phyloP scores from a whole-genome alignment of 768 basidiomycete species.

The Tubosaeta brunneosetosa region DNA sequence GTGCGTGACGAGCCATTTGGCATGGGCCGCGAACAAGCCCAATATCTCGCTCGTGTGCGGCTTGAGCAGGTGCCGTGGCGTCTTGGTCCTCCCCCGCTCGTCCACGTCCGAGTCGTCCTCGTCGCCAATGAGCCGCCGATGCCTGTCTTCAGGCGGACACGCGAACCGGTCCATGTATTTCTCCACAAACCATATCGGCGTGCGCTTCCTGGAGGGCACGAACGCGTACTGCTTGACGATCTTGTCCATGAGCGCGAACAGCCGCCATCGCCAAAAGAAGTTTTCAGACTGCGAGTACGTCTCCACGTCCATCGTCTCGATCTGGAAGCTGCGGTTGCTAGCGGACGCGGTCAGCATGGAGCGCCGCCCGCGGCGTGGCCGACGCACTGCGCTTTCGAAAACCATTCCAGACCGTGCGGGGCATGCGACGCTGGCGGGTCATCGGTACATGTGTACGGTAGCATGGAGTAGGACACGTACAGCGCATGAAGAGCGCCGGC shows the following conservation, averaged over 20 bases:
- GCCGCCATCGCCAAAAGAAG: slow-evolving; percentile 50
- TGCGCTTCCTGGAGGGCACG: slow-evolving; percentile 35
- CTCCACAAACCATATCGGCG: slow-evolving; percentile 47
- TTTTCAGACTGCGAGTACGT: slow-evolving; percentile 41
- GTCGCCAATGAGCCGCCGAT: slow-evolving; percentile 35
- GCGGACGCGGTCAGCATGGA: slow-evolving; percentile 4
- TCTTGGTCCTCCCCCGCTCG: slow-evolving; percentile 24
- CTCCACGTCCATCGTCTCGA: slow-evolving; percentile 43
- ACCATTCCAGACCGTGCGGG: slow-evolving; percentile 32
- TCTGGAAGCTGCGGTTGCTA: slow-evolving; percentile 42
- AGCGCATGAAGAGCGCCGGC: slow-evolving; percentile 38
- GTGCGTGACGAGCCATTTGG: slow-evolving; percentile 55
- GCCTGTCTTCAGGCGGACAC: slow-evolving; percentile 22
- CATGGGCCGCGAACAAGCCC: slow-evolving; percentile 49
- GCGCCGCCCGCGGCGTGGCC: too few species aligned
- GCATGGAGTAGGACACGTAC: slow-evolving; percentile 21
- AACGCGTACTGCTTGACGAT: slow-evolving; percentile 35
- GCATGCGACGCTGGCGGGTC: slow-evolving; percentile 22
- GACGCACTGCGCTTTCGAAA: slow-evolving; percentile 27
- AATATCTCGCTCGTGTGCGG: slow-evolving; percentile 50
- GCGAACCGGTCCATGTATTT: slow-evolving; percentile 35
- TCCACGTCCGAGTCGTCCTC: slow-evolving; percentile 28
- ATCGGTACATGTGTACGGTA: background rate
- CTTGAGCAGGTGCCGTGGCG: slow-evolving; percentile 41
- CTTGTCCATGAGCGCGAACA: slow-evolving; percentile 43